phyloP scores from a whole-genome alignment of 2,329 filamentous ascomycete species.

The Nothopassalora personata region DNA sequence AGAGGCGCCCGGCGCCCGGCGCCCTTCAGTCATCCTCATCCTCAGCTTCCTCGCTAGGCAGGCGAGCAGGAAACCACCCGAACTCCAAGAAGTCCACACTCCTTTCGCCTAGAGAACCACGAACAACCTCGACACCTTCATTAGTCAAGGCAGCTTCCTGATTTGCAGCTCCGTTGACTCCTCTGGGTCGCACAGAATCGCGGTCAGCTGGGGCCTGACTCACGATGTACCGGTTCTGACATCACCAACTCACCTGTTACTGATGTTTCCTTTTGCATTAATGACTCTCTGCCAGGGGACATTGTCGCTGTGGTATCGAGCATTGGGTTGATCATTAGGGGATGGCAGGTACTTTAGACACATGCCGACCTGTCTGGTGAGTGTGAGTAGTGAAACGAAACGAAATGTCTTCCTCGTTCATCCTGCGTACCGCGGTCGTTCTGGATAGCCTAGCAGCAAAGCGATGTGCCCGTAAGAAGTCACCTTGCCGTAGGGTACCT shows the following conservation, averaged over 20 bases:
- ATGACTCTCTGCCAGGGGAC: conserved; percentile 96
- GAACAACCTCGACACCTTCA: conserved; percentile 46
- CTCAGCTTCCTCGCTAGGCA: conserved; percentile 29
- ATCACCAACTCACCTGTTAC: conserved; percentile 60
- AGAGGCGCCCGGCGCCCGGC: not conserved
- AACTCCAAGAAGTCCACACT: conserved; percentile 42
- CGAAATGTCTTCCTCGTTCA: conserved; percentile 6
- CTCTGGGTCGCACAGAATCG: conserved; percentile 21
- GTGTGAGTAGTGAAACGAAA: not conserved
- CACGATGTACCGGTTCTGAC: not conserved
- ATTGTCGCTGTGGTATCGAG: conserved; percentile 64
- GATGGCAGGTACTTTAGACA: conserved; percentile 80
- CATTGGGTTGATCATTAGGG: conserved; percentile 36
- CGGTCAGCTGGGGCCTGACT: conserved; percentile 8
- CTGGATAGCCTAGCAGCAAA: conserved; percentile 59
- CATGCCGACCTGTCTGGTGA: conserved; percentile 69
- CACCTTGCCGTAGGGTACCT: conserved; percentile 77
- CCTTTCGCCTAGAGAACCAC: conserved; percentile 44
- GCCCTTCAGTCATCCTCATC: not conserved
- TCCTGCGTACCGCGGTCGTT: conserved; percentile 16
- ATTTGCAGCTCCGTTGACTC: conserved; percentile 40
- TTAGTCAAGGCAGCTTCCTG: conserved; percentile 43
- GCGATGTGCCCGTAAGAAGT: conserved; percentile 85
- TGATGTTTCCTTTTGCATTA: conserved; percentile 80
- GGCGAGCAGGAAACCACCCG: conserved; percentile 44